Evolutionary conservation across 495 filamentous ascomycete species (phyloP), one percentile per base, ranked within the genome.

Genomic region (Penicillium desertorum): DNA sequence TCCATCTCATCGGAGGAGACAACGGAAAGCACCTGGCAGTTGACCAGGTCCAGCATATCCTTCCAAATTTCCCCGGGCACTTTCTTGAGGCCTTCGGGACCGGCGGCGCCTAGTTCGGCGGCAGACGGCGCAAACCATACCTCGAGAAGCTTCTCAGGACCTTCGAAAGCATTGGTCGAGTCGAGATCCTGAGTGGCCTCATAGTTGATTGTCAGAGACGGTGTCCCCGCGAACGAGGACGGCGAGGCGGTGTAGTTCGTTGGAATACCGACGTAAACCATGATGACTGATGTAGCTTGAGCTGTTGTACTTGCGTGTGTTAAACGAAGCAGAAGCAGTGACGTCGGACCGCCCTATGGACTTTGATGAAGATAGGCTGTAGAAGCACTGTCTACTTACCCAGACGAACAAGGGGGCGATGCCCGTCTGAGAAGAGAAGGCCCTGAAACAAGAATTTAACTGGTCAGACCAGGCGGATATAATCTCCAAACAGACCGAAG

Each of bases 81-180:
- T 7, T 84, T 85, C 78, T 98, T 99, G 66, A 99, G 74, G 30
- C 95, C 95, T 63, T 82, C 77, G 17, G 88, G 86, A 52, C 82
- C 83, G 22, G 86, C 83, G 36, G 82, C 79, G 3, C 82, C 79
- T 1, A 94, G 88, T 11, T 96, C 84, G 49, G 86, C 77, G 20
- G 92, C 78, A 63, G 88, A 90, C 8, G 95, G 87, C 36, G 88
- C 86, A 71, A 99, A 98, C 95, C 95, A 99, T 64, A 99, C 94
- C 77, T 99, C 95, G 59, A 99, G 84, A 36, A 99, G 81, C 77
- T 99, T 99, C 77, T 99, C 95, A 37, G 95, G 95, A 49, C 94
- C 94, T 82, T 99, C 95, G 68, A 99, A 99, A 61, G 92, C 92
- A 83, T 91, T 96, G 80, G 77, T 90, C 55, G 93, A 96, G 75